Conservation (phyloP, 2,329 filamentous ascomycete genomes). For the Aureobasidium sp. region DNA sequence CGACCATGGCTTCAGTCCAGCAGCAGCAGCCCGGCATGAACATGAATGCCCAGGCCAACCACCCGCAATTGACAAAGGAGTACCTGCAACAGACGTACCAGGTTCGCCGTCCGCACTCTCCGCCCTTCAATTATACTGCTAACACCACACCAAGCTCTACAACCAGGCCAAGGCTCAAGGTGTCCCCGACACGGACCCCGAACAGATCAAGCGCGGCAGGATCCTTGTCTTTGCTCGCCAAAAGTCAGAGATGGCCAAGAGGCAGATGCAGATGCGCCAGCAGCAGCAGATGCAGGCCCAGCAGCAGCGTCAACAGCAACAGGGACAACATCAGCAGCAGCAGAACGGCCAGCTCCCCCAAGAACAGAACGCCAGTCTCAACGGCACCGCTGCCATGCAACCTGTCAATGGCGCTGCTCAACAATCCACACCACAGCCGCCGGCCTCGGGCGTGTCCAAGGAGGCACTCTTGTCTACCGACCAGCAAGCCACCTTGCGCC, state of each 20-base stretch:
- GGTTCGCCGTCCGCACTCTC: not conserved
- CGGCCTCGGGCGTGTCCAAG: slow-evolving; percentile 20
- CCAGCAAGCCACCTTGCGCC: slow-evolving; percentile 67
- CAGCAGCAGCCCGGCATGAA: slow-evolving; percentile 9
- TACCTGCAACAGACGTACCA: not conserved
- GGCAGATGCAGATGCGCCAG: slow-evolving; percentile 30
- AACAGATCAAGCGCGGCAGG: slow-evolving; percentile 73
- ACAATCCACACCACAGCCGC: slow-evolving; percentile 13
- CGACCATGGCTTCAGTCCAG: slow-evolving; percentile 4
- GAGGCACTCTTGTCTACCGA: slow-evolving; percentile 59
- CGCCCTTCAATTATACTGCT: not conserved
- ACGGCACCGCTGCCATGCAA: not conserved
- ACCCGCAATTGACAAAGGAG: slow-evolving; percentile 8
- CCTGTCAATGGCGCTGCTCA: not conserved
- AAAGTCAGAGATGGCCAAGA: slow-evolving; percentile 35
- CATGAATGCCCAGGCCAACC: not conserved
- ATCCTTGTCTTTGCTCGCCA: slow-evolving; percentile 62
- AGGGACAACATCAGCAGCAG: slow-evolving; percentile 39
- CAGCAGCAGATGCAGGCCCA: slow-evolving; percentile 18
- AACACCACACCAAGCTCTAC: slow-evolving; percentile 55
- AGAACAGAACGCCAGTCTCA: not conserved
- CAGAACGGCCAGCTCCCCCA: slow-evolving; percentile 21
- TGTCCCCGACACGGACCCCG: slow-evolving; percentile 72
- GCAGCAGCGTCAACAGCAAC: slow-evolving; percentile 26
- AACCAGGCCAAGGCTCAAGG: slow-evolving; percentile 81